Percentiles rank a stretch among this genome's conserved stretches.
phyloP scores from a whole-genome alignment of 2,329 filamentous ascomycete genomes.

The Nemania diffusa region DNA sequence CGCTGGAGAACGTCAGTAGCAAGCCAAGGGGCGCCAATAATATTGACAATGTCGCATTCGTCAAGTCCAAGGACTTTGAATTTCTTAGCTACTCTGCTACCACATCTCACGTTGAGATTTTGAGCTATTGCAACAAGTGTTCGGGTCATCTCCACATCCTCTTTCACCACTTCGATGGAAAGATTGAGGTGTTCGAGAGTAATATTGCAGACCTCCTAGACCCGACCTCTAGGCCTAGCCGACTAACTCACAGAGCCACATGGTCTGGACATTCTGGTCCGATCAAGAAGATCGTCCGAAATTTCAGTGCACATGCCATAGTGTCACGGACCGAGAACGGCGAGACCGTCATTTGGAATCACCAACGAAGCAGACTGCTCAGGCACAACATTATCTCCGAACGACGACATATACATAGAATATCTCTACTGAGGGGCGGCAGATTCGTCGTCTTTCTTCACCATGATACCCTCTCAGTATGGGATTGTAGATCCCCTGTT shows the following conservation, averaged over 20 bases:
- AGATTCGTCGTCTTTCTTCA: conserved; percentile 84
- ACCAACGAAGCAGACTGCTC: conserved; percentile 68
- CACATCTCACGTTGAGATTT: conserved; percentile 70
- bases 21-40: conserved; percentile 72
- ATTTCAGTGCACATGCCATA: conserved; percentile 80
- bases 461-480: conserved; percentile 75
- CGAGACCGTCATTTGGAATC: conserved; percentile 86
- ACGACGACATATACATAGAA: conserved; percentile 79
- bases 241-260: conserved; percentile 70
- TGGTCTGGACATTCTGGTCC: conserved; percentile 88
- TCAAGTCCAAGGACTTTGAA: conserved; percentile 67
- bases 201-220: conserved; percentile 85
- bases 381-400: conserved; percentile 76
- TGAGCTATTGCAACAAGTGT: conserved; percentile 75
- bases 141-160: conserved; percentile 77
- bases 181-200: conserved; percentile 82
- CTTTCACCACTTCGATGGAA: conserved; percentile 85
- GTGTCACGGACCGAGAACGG: conserved; percentile 83
- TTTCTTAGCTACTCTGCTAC: conserved; percentile 51
- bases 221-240: conserved; percentile 68
- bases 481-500: conserved; percentile 75
- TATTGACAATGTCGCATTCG: conserved; percentile 87
- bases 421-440: conserved; percentile 80
- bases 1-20: conserved; percentile 84
- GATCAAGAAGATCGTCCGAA: conserved; percentile 87